Evolutionary conservation across 2,329 filamentous ascomycete species (phyloP).

Genomic region (Alternaria tenuissima): DNA sequence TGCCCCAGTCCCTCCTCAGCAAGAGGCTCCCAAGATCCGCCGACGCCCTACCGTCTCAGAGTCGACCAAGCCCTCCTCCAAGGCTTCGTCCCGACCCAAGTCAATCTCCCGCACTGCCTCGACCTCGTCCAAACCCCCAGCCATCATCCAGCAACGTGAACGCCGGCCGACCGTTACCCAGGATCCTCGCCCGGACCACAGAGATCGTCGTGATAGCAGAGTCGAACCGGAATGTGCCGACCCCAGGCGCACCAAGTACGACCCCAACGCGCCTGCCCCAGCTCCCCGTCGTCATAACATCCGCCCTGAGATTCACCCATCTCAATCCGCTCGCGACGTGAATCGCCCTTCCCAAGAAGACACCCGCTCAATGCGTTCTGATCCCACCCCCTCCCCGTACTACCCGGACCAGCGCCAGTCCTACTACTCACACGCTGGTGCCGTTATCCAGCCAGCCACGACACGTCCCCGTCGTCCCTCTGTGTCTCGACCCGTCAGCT

Average conservation of each 20-base stretch:
- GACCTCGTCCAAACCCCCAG: conserved; percentile 30
- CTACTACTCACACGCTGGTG: conserved; percentile 35
- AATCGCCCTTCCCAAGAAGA: conserved; percentile 34
- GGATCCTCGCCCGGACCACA: conserved; percentile 14
- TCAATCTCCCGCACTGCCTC: conserved; percentile 36
- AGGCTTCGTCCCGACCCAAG: conserved; percentile 36
- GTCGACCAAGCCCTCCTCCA: conserved; percentile 15
- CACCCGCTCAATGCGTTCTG: conserved; percentile 41
- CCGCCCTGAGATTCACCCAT: conserved; percentile 25
- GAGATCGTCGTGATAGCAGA: conserved; percentile 21
- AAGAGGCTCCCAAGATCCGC: conserved; percentile 26
- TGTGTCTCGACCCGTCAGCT: conserved; percentile 45
- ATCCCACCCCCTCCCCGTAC: conserved; percentile 38
- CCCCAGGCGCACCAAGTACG: conserved; percentile 44
- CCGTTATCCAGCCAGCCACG: conserved; percentile 40
- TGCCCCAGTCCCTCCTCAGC: conserved; percentile 26
- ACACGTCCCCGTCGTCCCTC: conserved; percentile 39
- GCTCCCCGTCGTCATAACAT: conserved; percentile 15
- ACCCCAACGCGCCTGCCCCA: conserved; percentile 25
- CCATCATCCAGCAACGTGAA: conserved; percentile 10
- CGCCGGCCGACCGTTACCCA: conserved; percentile 11
- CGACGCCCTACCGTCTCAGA: conserved; percentile 29
- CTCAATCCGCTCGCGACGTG: conserved; percentile 43
- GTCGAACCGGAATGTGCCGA: conserved; percentile 43
- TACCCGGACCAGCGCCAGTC: conserved; percentile 30